These are phyloP conservation scores for Paspalum vaginatum DNA, from an alignment of 176 grass and related monocot species.

Conservation along the genomic window DNA sequence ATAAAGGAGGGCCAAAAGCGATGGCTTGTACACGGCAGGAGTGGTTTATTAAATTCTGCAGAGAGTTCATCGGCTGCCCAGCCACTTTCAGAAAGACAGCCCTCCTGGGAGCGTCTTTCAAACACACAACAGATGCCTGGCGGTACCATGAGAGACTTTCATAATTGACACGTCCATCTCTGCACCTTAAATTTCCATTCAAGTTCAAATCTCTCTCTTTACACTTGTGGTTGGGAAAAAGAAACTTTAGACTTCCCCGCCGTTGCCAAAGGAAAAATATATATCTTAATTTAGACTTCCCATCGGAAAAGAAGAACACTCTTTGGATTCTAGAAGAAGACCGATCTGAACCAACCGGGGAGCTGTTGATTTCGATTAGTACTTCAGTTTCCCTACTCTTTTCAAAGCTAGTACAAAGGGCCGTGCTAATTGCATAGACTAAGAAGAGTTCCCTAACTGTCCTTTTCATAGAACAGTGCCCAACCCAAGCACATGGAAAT, in stretches of 20 bases:
- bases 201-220: constrained; percentile 8
- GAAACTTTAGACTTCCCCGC: background rate
- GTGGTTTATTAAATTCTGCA: background rate
- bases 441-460: background rate
- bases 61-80: constrained; percentile 15
- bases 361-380: background rate
- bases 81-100: constrained; percentile 9
- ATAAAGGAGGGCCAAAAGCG: background rate
- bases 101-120: no score
- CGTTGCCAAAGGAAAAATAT: no score
- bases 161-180: constrained; percentile 3
- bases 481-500: background rate
- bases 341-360: background rate
- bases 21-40: background rate
- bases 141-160: no score
- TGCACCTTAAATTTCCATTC: background rate
- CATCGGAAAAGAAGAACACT: background rate
- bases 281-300: background rate
- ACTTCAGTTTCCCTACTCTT: background rate
- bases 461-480: background rate
- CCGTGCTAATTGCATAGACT: background rate
- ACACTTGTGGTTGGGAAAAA: background rate
- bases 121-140: no score
- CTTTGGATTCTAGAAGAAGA: background rate
- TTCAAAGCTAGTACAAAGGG: background rate